A percentile compares a stretch with the other conserved stretches of the same genome.
Conservation (phyloP, 192 early-diverging fungal species). For the Coemansia sp. region DNA sequence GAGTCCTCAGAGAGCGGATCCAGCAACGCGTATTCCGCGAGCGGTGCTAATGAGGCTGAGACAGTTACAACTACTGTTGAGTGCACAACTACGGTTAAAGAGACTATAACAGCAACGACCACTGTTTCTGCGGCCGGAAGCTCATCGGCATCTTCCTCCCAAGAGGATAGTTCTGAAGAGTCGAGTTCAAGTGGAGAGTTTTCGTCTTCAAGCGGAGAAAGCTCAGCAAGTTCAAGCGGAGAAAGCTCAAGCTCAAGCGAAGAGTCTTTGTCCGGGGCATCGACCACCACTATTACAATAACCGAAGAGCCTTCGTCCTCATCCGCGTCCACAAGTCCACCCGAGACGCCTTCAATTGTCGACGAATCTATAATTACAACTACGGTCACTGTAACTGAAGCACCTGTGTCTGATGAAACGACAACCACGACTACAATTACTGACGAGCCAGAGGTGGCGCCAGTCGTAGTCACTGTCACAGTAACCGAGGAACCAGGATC, state of each 20-base stretch:
- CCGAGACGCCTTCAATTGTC: no score
- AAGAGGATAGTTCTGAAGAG: no score
- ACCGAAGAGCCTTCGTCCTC: not conserved
- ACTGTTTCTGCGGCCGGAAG: not conserved
- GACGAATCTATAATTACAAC: no score
- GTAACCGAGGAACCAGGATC: no score
- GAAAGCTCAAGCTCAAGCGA: no score
- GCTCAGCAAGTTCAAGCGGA: no score
- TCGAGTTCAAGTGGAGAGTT: no score
- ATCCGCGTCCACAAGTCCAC: not conserved
- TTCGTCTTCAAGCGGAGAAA: no score
- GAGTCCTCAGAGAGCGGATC: not conserved
- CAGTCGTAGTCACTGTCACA: no score
- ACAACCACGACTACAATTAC: slow-evolving; percentile 17
- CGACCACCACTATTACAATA: not conserved
- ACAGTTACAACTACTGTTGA: not conserved
- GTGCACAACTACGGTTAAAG: not conserved
- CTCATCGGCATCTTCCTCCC: no score
- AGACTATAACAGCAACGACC: not conserved
- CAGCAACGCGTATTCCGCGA: not conserved
- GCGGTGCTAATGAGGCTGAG: not conserved
- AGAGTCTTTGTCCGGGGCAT: no score
- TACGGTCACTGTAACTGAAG: no score
- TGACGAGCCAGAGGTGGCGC: not conserved
- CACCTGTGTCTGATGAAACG: not conserved